A percentile compares a stretch with the other conserved stretches of the same genome.
Conservation (phyloP, 2,329 filamentous ascomycete species). For the Claviceps sp. region DNA sequence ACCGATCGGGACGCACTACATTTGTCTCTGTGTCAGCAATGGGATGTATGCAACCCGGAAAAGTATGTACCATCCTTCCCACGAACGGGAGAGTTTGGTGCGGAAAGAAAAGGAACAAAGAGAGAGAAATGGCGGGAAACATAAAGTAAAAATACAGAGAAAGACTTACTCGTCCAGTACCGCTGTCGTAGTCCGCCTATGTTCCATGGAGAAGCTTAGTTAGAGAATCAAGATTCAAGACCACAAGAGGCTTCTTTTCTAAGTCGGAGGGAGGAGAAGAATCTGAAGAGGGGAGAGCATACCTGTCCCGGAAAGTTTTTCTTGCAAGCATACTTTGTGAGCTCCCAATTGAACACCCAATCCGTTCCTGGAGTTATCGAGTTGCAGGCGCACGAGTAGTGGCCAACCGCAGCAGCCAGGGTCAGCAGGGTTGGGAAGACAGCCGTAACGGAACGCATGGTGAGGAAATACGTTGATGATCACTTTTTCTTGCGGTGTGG, state of each 20-base stretch:
- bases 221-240: background rate
- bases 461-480: too few relatives aligned
- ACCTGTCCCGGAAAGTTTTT: background rate
- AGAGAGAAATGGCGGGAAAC: too few relatives aligned
- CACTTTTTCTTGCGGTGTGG: too few relatives aligned
- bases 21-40: background rate
- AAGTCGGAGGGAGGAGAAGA: background rate
- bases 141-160: too few relatives aligned
- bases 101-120: background rate
- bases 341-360: background rate
- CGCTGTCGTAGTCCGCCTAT: background rate
- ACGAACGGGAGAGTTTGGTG: background rate
- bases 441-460: background rate
- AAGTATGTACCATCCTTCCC: background rate
- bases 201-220: background rate
- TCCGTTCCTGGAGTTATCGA: background rate
- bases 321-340: background rate
- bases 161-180: background rate
- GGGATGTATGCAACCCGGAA: background rate
- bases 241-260: background rate
- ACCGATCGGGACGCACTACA: background rate
- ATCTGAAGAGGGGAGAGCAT: background rate
- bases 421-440: background rate
- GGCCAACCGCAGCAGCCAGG: slow-evolving; percentile 10
- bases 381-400: background rate